Evolutionary conservation across 2,329 filamentous ascomycete species (phyloP), one percentile per base, ranked within the genome.

Genomic region (Xylariaceae sp.): DNA sequence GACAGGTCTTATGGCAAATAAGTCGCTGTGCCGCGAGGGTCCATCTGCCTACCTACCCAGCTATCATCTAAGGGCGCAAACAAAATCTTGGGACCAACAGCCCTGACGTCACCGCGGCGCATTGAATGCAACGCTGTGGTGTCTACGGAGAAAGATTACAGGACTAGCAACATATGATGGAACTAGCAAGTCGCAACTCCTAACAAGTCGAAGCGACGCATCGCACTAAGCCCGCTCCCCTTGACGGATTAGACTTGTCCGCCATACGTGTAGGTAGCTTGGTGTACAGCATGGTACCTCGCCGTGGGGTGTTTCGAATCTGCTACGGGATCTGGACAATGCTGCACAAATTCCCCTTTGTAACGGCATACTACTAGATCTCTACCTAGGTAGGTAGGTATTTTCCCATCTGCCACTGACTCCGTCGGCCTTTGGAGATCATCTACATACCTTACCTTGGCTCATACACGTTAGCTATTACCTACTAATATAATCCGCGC

Each of bases 1-100:
- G 63, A 53, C 53, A 64, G 63, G 65, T 65, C 62, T 64, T 56
- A 58, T 59, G 61, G 65, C 45, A 63, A 62, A 55, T 58, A 34
- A 62, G 53, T 44, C 30, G 42, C 52, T 13, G 23, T 59, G 34
- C 57, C 67, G 63, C 61, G 60, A 63, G 56, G 59, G 52, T 52
- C 67, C 63, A 61, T 60, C 48, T 44, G 49, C 47, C 48, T 44
- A 56, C 48, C 23, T 44, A 56, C 48, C 23, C 23, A 23, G 55
- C 15, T 4, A 34, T n/a, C 3, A 23, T 17, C 60, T 57, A 44
- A 15, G 57, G 56, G 45, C 35, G 56, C 55, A 59, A 55, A 50
- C 54, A 58, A 61, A 51, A 47, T 11, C 51, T 37, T 13, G 49
- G 11, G 18, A 4, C 47, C 17, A 57, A n/a, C 52, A 58, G 18